phyloP scores from a whole-genome alignment of 345 rosid species.

The Moringa oleifera region DNA sequence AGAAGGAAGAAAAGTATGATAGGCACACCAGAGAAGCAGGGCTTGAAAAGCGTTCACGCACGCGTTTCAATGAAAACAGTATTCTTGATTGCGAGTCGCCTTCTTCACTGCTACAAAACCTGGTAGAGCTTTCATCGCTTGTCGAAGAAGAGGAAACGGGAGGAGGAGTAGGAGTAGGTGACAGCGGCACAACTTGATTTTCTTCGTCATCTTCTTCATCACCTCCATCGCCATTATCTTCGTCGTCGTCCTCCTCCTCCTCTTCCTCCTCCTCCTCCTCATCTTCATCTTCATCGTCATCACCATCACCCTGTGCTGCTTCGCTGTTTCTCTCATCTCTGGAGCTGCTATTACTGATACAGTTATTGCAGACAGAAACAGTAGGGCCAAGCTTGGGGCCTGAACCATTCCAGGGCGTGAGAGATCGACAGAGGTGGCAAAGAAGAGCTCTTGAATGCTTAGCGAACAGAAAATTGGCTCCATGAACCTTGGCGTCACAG shows the following conservation, averaged over 20 bases:
- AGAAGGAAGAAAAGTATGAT: too few relatives aligned
- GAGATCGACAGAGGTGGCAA: conserved; percentile 44
- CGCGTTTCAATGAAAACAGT: too few relatives aligned
- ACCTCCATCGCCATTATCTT: conserved; percentile 12
- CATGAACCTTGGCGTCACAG: conserved; percentile 66
- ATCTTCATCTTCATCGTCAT: conserved; percentile 12
- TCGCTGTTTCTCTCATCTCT: conserved; percentile 2
- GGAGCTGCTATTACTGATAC: conserved; percentile 18
- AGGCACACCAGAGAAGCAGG: too few relatives aligned
- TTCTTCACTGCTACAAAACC: conserved; percentile 34
- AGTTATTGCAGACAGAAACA: conserved; percentile 43
- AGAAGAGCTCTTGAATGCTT: conserved; percentile 51
- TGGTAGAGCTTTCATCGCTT: conserved; percentile 25
- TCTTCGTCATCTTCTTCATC: conserved; percentile 17
- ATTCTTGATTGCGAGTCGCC: too few relatives aligned
- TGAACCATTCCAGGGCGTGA: conserved; percentile 60
- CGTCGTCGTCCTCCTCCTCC: conserved; percentile 18
- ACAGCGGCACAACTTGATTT: conserved; percentile 60
- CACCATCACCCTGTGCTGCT: conserved; percentile 3
- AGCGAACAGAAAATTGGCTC: conserved; percentile 74
- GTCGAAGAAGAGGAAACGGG: conserved; percentile 28
- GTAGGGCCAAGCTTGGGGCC: conserved; percentile 49
- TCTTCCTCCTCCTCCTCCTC: conserved; percentile 9
- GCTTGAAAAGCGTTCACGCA: too few relatives aligned
- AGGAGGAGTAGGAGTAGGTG: conserved; percentile 31